Evolutionary conservation across 139 green algal genomes (phyloP).

Genomic region (Chlorella sp.): DNA sequence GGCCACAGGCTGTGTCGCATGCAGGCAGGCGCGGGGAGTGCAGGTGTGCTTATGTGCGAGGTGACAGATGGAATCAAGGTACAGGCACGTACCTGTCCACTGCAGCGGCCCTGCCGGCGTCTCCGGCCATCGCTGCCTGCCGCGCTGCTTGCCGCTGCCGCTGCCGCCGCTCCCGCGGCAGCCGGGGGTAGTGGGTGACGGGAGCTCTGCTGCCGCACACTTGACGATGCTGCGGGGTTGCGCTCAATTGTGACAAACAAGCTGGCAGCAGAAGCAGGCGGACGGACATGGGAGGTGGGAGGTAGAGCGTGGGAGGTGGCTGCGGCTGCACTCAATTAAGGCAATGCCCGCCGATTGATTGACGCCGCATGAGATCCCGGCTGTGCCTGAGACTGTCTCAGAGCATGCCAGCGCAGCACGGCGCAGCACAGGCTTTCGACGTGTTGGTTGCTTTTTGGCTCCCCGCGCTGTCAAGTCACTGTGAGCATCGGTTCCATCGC

Average conservation of each 20-base stretch:
- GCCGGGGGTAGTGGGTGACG: too few species aligned
- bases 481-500: too few species aligned
- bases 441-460: too few species aligned
- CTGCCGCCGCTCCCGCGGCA: neutral
- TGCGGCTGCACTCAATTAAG: too few species aligned
- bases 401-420: neutral
- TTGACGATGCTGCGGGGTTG: too few species aligned
- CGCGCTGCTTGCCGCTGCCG: neutral
- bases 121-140: neutral
- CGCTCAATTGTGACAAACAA: too few species aligned
- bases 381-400: too few species aligned
- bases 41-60: neutral
- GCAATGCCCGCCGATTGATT: too few species aligned
- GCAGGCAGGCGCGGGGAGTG: too few species aligned
- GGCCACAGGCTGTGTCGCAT: neutral
- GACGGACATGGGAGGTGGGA: neutral
- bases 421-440: neutral
- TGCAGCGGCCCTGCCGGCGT: neutral
- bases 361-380: too few species aligned
- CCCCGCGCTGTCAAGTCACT: too few species aligned
- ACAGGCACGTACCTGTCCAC: neutral
- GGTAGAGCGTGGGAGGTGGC: neutral
- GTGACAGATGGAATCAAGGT: neutral
- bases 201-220: too few species aligned
- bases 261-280: neutral